A percentile compares a stretch with the other conserved stretches of the same genome.
phyloP scores from a whole-genome alignment of 345 rosid species.

The Eucalyptus marginata region DNA sequence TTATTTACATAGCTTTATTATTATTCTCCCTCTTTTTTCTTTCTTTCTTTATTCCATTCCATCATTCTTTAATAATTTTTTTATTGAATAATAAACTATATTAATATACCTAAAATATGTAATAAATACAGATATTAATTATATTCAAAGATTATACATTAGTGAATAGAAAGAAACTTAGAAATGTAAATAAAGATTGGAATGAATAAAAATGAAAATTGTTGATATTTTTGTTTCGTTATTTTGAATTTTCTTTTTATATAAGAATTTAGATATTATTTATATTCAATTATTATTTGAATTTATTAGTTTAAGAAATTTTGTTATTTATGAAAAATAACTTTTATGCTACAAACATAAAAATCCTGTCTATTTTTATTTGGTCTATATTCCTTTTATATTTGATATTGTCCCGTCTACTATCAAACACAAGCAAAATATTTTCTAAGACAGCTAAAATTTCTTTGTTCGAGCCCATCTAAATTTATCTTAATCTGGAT shows the following conservation, averaged over 20 bases:
- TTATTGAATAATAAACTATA: background rate
- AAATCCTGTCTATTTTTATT: background rate
- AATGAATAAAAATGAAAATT: background rate
- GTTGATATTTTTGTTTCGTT: background rate
- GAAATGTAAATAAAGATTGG: background rate
- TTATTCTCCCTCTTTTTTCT: background rate
- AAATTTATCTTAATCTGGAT: background rate
- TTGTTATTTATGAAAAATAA: background rate
- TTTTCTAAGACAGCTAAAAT: background rate
- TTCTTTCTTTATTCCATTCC: background rate
- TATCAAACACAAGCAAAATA: background rate
- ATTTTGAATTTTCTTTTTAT: background rate
- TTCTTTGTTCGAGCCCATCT: background rate
- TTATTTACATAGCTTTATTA: background rate
- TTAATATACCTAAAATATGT: background rate
- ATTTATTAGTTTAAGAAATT: background rate
- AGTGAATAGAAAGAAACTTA: background rate
- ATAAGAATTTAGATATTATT: background rate
- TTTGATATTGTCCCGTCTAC: accelerated
- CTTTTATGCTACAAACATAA: background rate
- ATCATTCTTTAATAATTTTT: background rate
- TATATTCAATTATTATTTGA: background rate
- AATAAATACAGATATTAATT: background rate
- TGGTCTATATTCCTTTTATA: too few species aligned
- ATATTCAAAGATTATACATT: background rate